Evolutionary conservation across 345 rosid species (phyloP).

Genomic region (Syzygium grande): DNA sequence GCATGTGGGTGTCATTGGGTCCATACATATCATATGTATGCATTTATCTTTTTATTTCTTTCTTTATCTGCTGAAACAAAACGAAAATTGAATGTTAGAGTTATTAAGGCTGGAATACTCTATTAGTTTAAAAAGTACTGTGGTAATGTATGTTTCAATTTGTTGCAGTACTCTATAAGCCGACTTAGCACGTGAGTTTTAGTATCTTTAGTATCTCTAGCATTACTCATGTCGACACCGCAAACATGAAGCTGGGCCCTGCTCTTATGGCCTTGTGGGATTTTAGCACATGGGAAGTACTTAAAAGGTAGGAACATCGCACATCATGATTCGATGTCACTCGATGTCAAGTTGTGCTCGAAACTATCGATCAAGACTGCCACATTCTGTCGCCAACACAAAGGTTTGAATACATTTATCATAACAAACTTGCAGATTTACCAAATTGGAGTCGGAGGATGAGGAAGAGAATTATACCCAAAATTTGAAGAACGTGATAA

Average conservation of each 20-base stretch:
- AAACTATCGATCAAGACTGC: neutral
- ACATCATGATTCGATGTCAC: neutral
- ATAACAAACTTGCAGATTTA: rapidly evolving
- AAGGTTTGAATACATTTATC: neutral
- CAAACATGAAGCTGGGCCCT: neutral
- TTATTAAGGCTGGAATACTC: neutral
- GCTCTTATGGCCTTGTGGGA: neutral
- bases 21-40: neutral
- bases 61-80: no score
- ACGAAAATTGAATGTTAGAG: neutral
- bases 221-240: neutral
- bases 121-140: neutral
- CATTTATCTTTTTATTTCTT: neutral
- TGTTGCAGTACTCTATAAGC: neutral
- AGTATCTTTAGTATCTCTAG: neutral
- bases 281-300: neutral
- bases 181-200: neutral
- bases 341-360: neutral
- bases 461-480: neutral
- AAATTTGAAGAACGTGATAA: neutral
- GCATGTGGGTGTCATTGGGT: neutral
- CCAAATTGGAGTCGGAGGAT: neutral
- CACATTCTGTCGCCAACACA: neutral
- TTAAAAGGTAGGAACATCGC: neutral
- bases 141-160: neutral